Conservation (phyloP, 2,329 filamentous ascomycete species). For the Pezicula neosporulosa region DNA sequence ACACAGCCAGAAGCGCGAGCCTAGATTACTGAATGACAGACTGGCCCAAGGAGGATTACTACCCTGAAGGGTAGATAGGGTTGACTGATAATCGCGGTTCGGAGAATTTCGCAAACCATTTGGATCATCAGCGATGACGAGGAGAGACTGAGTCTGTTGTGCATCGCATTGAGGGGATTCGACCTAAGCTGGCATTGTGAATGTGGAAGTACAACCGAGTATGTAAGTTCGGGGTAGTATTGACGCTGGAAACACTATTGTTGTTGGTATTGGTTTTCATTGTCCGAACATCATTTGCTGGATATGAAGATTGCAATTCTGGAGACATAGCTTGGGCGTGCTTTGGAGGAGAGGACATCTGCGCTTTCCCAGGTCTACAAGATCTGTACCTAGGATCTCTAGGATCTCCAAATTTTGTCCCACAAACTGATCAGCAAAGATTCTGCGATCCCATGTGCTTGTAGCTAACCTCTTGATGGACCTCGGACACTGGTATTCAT, state of each 20-base stretch:
- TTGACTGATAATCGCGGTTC: conserved; percentile 50
- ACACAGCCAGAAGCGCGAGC: too few relatives aligned
- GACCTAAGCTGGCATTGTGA: conserved; percentile 79
- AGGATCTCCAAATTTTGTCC: too few relatives aligned
- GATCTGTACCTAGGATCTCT: too few relatives aligned
- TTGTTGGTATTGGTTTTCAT: conserved; percentile 54
- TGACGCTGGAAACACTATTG: conserved; percentile 10
- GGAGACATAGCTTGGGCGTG: conserved; percentile 60
- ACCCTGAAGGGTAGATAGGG: conserved; percentile 73
- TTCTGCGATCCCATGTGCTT: too few relatives aligned
- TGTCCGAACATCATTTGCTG: conserved; percentile 83
- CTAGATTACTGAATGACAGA: too few relatives aligned
- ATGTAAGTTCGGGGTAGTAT: conserved; percentile 49
- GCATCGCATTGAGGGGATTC: conserved; percentile 67
- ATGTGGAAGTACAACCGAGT: conserved; percentile 59
- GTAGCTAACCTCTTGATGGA: too few relatives aligned
- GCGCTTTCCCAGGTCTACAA: not conserved
- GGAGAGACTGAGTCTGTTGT: conserved; percentile 71
- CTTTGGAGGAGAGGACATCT: conserved; percentile 38
- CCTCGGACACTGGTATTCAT: too few relatives aligned
- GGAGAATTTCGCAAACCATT: conserved; percentile 37
- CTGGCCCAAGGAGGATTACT: conserved; percentile 75
- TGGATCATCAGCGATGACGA: conserved; percentile 35
- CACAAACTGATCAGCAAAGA: too few relatives aligned
- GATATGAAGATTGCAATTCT: conserved; percentile 84